Evolutionary conservation across 306 rosid genomes (phyloP), one percentile per base, ranked within the genome.

Genomic region (Trifolium dubium): DNA sequence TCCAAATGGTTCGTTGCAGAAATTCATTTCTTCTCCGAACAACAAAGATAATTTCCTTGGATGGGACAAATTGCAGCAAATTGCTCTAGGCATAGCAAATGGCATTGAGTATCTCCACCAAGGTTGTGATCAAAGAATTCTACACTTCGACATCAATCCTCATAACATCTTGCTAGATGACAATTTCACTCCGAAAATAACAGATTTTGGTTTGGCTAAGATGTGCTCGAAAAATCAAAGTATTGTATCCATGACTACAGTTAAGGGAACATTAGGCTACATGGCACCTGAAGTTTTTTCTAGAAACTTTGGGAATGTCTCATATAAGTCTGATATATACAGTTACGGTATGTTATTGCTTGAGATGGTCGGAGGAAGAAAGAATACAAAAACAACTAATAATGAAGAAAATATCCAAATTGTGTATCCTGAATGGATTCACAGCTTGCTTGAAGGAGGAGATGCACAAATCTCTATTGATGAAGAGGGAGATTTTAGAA

Each of bases 291-390:
- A 44, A 44, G 50, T 44, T 12, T 44, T 44, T 44, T 44, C 50
- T 0, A 44, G 50, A 12, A 44, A 44, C 0, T 44, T 44, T 4
- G 50, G 50, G 0, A 44, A 44, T 44, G 50, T 44, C 6, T 44
- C 50, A 0, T 44, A 44, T 44, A 44, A 44, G 50, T 44, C 15
- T 12, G 50, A 44, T 44, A 12, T 44, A 44, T 44, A 44, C 15
- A 50, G 65, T 12, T 60, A 31, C 2, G 65, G 65, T 14, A 60
- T 60, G 65, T 31, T 60, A 7, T 4, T 60, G 17, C 6, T 50
- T 3, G 56, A 50, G 9, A 50, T 50, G 23, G 56, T 50, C 15
- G 56, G 56, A 12, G 56, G 65, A 60, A 60, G 40, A 60, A 60
- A 60, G 41, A 60, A 60, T 12, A 30, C 35, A 10, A 30, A 60